phyloP scores from a whole-genome alignment of 768 basidiomycete species.

The Brasilioporus rufonigricans region DNA sequence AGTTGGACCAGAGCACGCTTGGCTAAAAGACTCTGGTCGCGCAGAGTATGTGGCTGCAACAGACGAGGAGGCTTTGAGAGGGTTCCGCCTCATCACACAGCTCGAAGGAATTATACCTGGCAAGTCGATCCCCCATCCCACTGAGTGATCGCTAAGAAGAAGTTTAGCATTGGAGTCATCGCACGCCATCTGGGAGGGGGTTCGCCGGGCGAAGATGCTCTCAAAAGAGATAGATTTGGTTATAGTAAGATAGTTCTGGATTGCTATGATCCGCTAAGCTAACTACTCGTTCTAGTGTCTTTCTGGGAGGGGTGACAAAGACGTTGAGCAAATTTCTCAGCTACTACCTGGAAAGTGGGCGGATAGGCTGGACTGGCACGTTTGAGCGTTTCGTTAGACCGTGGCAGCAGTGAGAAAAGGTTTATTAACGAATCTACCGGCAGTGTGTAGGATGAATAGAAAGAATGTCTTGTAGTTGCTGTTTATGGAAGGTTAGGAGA shows the following conservation, averaged over 20 bases:
- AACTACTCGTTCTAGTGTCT: slow-evolving; percentile 57
- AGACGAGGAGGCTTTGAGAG: slow-evolving; percentile 90
- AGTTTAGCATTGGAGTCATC: slow-evolving; percentile 84
- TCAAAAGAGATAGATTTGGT: slow-evolving; percentile 86
- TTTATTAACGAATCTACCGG: not conserved
- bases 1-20: slow-evolving; percentile 97
- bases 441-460: not conserved
- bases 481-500: slow-evolving; percentile 18
- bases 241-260: slow-evolving; percentile 57
- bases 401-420: not conserved
- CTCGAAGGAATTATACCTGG: slow-evolving; percentile 96
- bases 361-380: slow-evolving; percentile 90
- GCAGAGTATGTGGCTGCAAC: slow-evolving; percentile 93
- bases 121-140: slow-evolving; percentile 31
- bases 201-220: slow-evolving; percentile 80
- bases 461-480: not conserved
- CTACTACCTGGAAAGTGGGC: slow-evolving; percentile 93
- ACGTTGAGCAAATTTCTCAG: slow-evolving; percentile 95
- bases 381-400: slow-evolving; percentile 32
- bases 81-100: slow-evolving; percentile 90
- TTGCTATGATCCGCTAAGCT: slow-evolving; percentile 5
- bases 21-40: slow-evolving; percentile 91
- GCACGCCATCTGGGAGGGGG: slow-evolving; percentile 93
- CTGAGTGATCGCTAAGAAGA: slow-evolving; percentile 5
- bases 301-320: slow-evolving; percentile 96